A percentile compares a stretch with the other conserved stretches of the same genome.
These are phyloP conservation scores for Coemansia sp. DNA, from an alignment of 192 early-diverging fungal species.

Conservation along the genomic window DNA sequence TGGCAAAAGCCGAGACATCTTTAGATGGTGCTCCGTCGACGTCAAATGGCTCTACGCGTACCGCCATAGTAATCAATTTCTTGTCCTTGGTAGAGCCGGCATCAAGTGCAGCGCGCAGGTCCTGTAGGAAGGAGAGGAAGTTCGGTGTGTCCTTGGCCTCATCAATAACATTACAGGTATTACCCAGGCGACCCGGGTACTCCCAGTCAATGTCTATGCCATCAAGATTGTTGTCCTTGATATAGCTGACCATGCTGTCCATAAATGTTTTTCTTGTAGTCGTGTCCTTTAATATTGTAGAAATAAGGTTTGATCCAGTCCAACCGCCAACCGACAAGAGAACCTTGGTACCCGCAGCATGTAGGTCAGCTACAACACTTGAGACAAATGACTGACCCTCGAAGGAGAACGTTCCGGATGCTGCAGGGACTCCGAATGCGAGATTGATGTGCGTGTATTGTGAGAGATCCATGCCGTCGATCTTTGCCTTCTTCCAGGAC, in stretches of 20 bases:
- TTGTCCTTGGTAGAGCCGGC: constrained; percentile 27
- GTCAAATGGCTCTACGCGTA: constrained; percentile 59
- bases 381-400: constrained; percentile 33
- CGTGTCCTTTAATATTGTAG: constrained; percentile 11
- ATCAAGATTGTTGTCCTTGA: constrained; percentile 60
- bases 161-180: constrained; percentile 47
- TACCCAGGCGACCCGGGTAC: constrained; percentile 55
- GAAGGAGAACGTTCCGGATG: constrained; percentile 34
- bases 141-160: constrained; percentile 61
- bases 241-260: constrained; percentile 44
- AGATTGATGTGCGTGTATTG: constrained; percentile 70
- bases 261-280: constrained; percentile 45
- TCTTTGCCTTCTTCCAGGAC: constrained; percentile 19
- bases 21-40: constrained; percentile 40
- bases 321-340: constrained; percentile 68
- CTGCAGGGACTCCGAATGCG: constrained; percentile 55
- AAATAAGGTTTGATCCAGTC: constrained; percentile 59
- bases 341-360: constrained; percentile 57
- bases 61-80: constrained; percentile 67
- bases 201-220: constrained; percentile 80
- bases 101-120: constrained; percentile 58
- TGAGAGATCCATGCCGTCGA: constrained; percentile 25
- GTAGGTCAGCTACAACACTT: constrained; percentile 43
- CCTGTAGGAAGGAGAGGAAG: constrained; percentile 60
- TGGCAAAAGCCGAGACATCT: constrained; percentile 62